Evolutionary conservation across 352 stramenopile species (phyloP).

Genomic region (Phytophthora pisi): DNA sequence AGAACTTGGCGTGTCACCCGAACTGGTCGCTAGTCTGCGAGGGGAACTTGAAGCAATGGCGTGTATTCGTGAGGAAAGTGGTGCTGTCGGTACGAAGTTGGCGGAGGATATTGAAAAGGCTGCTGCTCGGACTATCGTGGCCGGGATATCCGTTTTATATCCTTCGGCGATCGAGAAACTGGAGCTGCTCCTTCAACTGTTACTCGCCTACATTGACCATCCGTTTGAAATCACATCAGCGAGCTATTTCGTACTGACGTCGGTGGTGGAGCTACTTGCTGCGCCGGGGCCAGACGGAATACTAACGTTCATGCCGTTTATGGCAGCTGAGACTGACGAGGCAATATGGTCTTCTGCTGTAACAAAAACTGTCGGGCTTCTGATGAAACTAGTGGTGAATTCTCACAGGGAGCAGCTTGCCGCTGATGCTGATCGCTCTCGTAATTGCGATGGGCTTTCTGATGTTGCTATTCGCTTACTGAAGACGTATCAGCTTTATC

Average conservation of each 20-base stretch:
- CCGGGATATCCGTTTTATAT: conserved; percentile 71
- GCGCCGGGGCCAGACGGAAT: conserved; percentile 67
- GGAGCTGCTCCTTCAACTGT: conserved; percentile 65
- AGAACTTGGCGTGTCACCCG: conserved; percentile 47
- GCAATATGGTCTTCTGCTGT: conserved; percentile 23
- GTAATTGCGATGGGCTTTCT: conserved; percentile 29
- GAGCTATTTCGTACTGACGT: conserved; percentile 60
- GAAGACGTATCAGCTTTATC: conserved; percentile 78
- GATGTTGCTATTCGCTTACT: conserved; percentile 55
- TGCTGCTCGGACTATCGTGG: conserved; percentile 68
- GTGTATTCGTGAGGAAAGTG: conserved; percentile 30
- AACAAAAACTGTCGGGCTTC: conserved; percentile 46
- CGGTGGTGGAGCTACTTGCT: conserved; percentile 60
- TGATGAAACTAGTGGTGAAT: conserved; percentile 47
- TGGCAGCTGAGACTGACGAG: conserved; percentile 16
- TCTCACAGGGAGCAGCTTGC: conserved; percentile 26
- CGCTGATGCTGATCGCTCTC: conserved; percentile 9
- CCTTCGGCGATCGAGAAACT: conserved; percentile 64
- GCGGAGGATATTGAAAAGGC: conserved; percentile 49
- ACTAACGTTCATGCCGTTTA: conserved; percentile 68
- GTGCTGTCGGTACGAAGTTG: not conserved
- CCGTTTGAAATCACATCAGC: conserved; percentile 43
- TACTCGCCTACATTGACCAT: conserved; percentile 46
- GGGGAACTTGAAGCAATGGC: conserved; percentile 58
- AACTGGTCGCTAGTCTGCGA: conserved; percentile 45